Base-by-base conservation (phyloP, 345 rosid genomes). In the Citrus unshiu region DNA sequence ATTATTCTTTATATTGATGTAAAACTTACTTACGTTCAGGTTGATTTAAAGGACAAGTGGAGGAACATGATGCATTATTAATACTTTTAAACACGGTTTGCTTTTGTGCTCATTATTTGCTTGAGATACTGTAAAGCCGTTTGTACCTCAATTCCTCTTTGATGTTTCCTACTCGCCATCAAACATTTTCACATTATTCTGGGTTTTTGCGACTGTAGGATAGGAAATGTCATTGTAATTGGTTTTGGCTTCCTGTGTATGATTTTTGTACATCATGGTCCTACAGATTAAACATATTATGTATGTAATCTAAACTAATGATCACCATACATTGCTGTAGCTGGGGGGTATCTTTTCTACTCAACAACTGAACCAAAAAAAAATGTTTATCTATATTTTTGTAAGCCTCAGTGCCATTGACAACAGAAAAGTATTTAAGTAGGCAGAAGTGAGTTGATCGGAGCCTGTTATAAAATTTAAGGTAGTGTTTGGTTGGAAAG, bases 41-140 rank as follows among this genome's bases (percentile, higher is more conserved):
- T 84, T 65, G 91, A 90, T 82, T 81, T 92, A 78, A 92, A 92
- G 83, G 93, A 92, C 77, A 89, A 90, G 32, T 92, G 96, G 96
- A 87, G 93, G 79, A 90, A 89, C 61, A 46, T 89, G 93, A 78
- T 63, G 16, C 76, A 71, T 61, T 78, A 75, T 18, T 78, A 72
- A 86, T 56, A 27, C 18, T 70, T 19, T 30, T 62, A 34, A 65
- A 34, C 9, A 13, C n/a, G 18, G 46, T 27, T 32, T 43, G 4
- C 4, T 6, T 34, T 32, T 7, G 24, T 64, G 51, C 16, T 32
- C 34, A 64, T 75, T 75, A 30, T 22, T 46, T 51, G 46, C 5
- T 22, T 43, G 63, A 19, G 27, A 21, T 63, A 60, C 9, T n/a
- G 2, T 6, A 3, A n/a, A 22, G 3, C 35, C 37, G 3, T 13